Base-by-base conservation (phyloP, 2,329 filamentous ascomycete genomes). In the Chrysosphaeria jannelii region DNA sequence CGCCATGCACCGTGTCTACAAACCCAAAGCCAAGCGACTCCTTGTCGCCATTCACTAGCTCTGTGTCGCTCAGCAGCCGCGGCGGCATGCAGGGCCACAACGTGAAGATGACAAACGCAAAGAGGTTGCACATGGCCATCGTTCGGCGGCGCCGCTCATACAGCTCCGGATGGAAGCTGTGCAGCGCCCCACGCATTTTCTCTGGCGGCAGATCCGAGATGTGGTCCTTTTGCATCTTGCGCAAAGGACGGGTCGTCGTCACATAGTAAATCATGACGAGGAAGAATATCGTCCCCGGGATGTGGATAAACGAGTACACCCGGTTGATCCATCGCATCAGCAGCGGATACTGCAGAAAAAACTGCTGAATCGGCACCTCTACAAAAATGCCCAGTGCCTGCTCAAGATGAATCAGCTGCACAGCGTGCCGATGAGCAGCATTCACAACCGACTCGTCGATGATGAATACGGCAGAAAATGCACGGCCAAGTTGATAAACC, bases 281-380 rank as follows among this genome's bases (percentile, higher is more conserved):
- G 36, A 72, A 76, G 21, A 66, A 50, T 31, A 75, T 74, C 5
- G 67, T 74, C 9, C 66, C 68, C 1, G 68, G 69, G 27, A 75
- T 75, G 39, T 75, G 69, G 35, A 76, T 71, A 42, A 72, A 74
- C 5, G 66, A 72, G 43, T 75, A 75, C 14, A 58, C 52, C 35
- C 66, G 55, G 42, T 75, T 75, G 33, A 64, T 69, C 57, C 57
- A 71, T 32, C 50, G 56, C 47, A 76, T 55, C 20, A 67, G 34
- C 14, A 45, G 36, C 2, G 61, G 53, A 24, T 53, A 51, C 11
- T 43, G 39, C 27, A 47, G 37, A 35, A 53, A 53, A 41, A 44
- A 51, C 17, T 43, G 39, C 41, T 75, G 68, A 21, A 74, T 50
- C 8, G 45, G 45, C 4, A 59, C 42, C 39, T 75, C 68, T 44